phyloP scores from a whole-genome alignment of 2,329 filamentous ascomycete genomes.

The Fusarium musae region DNA sequence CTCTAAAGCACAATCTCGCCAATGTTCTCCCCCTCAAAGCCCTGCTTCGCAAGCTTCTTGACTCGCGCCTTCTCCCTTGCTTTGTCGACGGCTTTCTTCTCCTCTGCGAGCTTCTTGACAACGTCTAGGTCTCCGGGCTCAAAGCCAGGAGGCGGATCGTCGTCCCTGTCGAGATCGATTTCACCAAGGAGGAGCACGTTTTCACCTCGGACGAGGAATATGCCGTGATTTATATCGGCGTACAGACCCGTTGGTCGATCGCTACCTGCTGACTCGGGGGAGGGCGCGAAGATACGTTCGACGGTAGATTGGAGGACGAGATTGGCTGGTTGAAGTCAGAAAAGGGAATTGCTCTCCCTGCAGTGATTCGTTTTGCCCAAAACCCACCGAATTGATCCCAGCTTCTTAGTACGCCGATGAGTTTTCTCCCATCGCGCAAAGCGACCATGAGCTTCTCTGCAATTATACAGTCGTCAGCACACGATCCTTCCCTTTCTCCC shows the following conservation, averaged over 20 bases:
- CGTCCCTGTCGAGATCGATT: slow-evolving; percentile 96
- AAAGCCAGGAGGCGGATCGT: slow-evolving; percentile 82
- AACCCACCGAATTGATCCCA: slow-evolving; percentile 96
- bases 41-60: slow-evolving; percentile 78
- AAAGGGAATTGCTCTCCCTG: slow-evolving; percentile 8
- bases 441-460: slow-evolving; percentile 94
- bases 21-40: slow-evolving; percentile 88
- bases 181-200: slow-evolving; percentile 97
- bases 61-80: slow-evolving; percentile 76
- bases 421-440: slow-evolving; percentile 91
- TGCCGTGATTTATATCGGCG: slow-evolving; percentile 84
- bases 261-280: slow-evolving; percentile 55
- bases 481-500: slow-evolving; percentile 31
- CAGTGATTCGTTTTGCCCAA: neutral
- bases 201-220: slow-evolving; percentile 93
- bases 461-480: slow-evolving; percentile 41
- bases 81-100: slow-evolving; percentile 76
- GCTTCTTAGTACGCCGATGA: slow-evolving; percentile 90
- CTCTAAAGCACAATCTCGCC: slow-evolving; percentile 75
- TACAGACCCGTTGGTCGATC: slow-evolving; percentile 66
- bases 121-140: slow-evolving; percentile 72
- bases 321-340: slow-evolving; percentile 72
- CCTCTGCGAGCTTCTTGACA: slow-evolving; percentile 78
- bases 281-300: slow-evolving; percentile 82
- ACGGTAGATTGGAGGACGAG: slow-evolving; percentile 92